Conservation (phyloP, 257 asterid genomes). For the Solanum ahanhuiri region DNA sequence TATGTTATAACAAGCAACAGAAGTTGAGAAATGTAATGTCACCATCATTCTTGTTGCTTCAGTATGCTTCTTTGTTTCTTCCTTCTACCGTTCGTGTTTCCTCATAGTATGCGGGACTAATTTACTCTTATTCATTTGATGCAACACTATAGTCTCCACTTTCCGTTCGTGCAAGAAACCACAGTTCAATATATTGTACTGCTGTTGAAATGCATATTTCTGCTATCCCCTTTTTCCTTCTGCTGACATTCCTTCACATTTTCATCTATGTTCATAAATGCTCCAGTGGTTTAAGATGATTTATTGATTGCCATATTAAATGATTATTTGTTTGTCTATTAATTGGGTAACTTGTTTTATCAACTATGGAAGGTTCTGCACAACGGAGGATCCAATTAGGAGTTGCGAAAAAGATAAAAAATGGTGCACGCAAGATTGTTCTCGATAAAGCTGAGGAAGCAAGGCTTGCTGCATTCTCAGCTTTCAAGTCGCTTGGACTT, state of each 20-base stretch:
- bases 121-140: not conserved
- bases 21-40: not conserved
- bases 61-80: not conserved
- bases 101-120: not conserved
- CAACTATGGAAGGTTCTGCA: conserved; percentile 36
- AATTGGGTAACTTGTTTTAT: not conserved
- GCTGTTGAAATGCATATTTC: not conserved
- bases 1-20: not conserved
- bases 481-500: conserved; percentile 87
- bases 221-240: not conserved
- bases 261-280: not conserved
- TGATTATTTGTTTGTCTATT: not conserved
- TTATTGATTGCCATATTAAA: not conserved
- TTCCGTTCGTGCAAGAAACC: not conserved
- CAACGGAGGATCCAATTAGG: conserved; percentile 72
- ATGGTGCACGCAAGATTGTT: conserved; percentile 88
- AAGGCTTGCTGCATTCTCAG: conserved; percentile 85
- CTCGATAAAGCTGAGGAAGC: conserved; percentile 99
- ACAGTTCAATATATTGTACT: not conserved
- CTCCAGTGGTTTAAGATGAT: not conserved
- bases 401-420: conserved; percentile 85
- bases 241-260: not conserved
- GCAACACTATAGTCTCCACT: not conserved
- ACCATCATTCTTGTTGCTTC: not conserved
- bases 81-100: not conserved